Evolutionary conservation across 345 rosid species (phyloP), one percentile per base, ranked within the genome.

Genomic region (Arabis hirsuta): DNA sequence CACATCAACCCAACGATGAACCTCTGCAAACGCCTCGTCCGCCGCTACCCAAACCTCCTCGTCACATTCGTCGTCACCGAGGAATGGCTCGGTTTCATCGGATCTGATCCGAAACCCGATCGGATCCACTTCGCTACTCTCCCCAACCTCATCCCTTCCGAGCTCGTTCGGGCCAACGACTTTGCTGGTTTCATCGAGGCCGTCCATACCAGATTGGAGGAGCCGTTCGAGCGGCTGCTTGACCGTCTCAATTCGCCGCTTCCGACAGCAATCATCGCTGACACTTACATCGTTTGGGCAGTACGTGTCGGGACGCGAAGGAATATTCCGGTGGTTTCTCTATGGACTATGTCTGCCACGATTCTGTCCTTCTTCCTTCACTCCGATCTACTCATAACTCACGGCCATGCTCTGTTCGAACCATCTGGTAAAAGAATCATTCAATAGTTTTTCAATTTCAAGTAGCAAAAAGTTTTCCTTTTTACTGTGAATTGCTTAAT

Each of bases 1-100:
- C 91, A 90, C 73, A 48, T 87, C 76, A 84, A 87, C 73, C 87
- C 89, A 4, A 83, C 88, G 96, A 78, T 83, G 84, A 86, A 82
- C 77, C 77, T 90, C 68, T 84, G 85, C 77, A 80, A 82, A 75
- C 52, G 68, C 20, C 72, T 87, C 11, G 61, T 73, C 51, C 70
- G 81, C 19, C 85, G 71, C 39, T 57, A 62, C 31, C 65, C 73
- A 7, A 44, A 73, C 63, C 73, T 87, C 50, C 47, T 77, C 74
- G 73, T 87, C 50, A 83, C 87, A 7, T 82, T 87, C 51, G 90
- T 86, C 20, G 64, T 89, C 69, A 91, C 90, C 1, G 85, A 88
- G 62, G 96, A 91, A 79, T 91, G 97, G 90, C 76, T 80, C 44
- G 82, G 85, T 16, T 64, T 81, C 77, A 73, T 88, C 12, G 74